A percentile compares a stretch with the other conserved stretches of the same genome.
Evolutionary conservation across 768 basidiomycete species (phyloP).

Genomic region (Suillus cothurnatus): DNA sequence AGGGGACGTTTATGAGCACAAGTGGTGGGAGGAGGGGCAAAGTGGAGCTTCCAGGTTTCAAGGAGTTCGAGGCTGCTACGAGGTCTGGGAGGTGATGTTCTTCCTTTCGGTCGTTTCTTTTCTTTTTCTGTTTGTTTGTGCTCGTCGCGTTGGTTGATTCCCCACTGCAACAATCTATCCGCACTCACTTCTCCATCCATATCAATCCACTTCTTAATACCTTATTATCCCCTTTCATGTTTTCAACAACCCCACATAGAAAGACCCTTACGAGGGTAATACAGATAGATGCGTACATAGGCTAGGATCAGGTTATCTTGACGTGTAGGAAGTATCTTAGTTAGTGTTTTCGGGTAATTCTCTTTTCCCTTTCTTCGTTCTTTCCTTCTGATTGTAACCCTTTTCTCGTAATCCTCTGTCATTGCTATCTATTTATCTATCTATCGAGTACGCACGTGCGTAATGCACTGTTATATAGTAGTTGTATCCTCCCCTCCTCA

Average conservation of each 20-base stretch:
- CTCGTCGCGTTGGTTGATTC: neutral
- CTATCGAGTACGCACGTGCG: slow-evolving; percentile 1
- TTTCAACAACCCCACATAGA: slow-evolving; percentile 2
- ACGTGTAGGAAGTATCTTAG: slow-evolving; percentile 7
- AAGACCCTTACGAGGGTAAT: neutral
- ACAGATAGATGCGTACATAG: slow-evolving; percentile 11
- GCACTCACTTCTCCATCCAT: neutral
- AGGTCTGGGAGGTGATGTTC: slow-evolving; percentile 20
- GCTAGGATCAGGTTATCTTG: slow-evolving; percentile 30
- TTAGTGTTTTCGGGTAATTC: slow-evolving; percentile 2
- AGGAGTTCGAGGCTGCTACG: slow-evolving; percentile 60
- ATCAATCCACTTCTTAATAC: slow-evolving; percentile 5
- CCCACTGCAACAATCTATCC: slow-evolving; percentile 1
- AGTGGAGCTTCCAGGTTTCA: slow-evolving; percentile 64
- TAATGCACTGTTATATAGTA: slow-evolving; percentile 4
- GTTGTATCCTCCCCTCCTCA: neutral
- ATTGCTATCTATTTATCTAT: neutral
- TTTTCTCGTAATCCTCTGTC: neutral
- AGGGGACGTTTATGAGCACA: slow-evolving; percentile 16
- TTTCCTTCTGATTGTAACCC: neutral
- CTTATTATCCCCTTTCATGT: neutral
- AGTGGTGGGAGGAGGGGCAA: slow-evolving; percentile 11
- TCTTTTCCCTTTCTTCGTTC: neutral
- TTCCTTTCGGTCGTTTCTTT: neutral
- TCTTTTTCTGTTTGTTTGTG: neutral